Base-by-base conservation (phyloP, 257 asterid genomes). In the Nicotiana paniculata region DNA sequence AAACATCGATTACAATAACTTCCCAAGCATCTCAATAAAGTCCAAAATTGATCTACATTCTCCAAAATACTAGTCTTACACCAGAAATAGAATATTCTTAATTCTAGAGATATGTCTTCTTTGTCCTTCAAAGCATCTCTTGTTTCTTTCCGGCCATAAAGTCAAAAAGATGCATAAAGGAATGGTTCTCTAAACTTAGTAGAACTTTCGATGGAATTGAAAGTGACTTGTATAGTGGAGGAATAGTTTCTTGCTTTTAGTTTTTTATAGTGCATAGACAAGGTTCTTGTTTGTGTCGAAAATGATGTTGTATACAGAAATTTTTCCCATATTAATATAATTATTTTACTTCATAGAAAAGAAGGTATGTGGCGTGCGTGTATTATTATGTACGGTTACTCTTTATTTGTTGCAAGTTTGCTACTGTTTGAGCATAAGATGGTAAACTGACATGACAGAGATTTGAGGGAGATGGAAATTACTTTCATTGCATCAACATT, bases 401-500 rank as follows among this genome's bases (percentile, higher is more conserved):
- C 43, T 75, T 75, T 43, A 26, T 51, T 61, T 48, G 63, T 35
- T 15, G 43, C 46, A 75, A 54, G 26, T 75, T 48, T 74, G 53
- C 53, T 12, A 46, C 59, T 12, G 59, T 48, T 62, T 74, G 62
- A 57, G 39, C 16, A 51, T 26, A 75, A 75, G 79, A 75, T 51
- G 39, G 62, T 28, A 75, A 66, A 51, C 61, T 24, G 79, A 75
- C 15, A 51, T 75, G 63, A 51, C 79, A 75, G 63, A 51, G 15
- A 75, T 51, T 21, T 39, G n/a, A 83, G 70, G 77, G 63, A 79
- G 48, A 89, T 64, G 26, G 72, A 77, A 39, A 80, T 54, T 92
- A 96, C 99, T 98, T 96, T 96, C 80, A 96, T 98, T 77, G 98
- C 92, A 87, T 96, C 97, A 59, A 96, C 94, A 91, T 93, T 94